phyloP scores from a whole-genome alignment of 2,329 filamentous ascomycete species.

The Elsinoe fawcettii region DNA sequence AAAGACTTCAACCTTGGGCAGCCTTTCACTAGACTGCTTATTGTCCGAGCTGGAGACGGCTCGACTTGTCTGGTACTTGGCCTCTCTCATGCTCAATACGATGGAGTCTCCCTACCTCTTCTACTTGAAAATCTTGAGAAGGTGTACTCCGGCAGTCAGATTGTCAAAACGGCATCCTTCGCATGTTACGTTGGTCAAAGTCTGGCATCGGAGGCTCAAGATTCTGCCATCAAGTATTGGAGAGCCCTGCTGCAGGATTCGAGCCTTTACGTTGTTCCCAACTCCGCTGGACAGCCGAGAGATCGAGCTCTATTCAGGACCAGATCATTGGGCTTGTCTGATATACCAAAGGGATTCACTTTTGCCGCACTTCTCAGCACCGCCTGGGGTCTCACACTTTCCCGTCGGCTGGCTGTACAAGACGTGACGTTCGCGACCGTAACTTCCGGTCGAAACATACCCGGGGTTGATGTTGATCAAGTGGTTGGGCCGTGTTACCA shows the following conservation, averaged over 20 bases:
- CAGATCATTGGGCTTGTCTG: constrained; percentile 26
- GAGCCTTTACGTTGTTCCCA: constrained; percentile 32
- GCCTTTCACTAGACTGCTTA: constrained; percentile 20
- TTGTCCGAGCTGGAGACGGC: constrained; percentile 23
- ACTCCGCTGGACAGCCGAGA: constrained; percentile 14
- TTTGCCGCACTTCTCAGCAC: constrained; percentile 44
- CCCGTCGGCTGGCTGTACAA: constrained; percentile 40
- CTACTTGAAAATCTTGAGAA: constrained; percentile 50
- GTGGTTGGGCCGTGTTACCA: constrained; percentile 61
- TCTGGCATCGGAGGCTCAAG: background rate
- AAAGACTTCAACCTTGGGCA: constrained; percentile 17
- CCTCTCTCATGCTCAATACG: constrained; percentile 30
- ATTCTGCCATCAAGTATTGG: constrained; percentile 49
- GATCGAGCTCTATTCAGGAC: constrained; percentile 30
- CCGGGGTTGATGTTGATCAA: constrained; percentile 46
- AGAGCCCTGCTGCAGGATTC: constrained; percentile 50
- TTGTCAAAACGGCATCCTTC: background rate
- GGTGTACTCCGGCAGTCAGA: constrained; percentile 27
- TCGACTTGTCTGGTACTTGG: constrained; percentile 24
- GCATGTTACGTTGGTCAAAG: constrained; percentile 11
- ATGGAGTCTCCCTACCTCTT: constrained; percentile 41
- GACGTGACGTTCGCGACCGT: constrained; percentile 57
- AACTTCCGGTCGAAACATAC: constrained; percentile 57
- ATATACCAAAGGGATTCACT: constrained; percentile 21
- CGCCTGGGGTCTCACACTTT: constrained; percentile 51